Conservation (phyloP, 2,329 filamentous ascomycete genomes). For the Tolypocladium cylindrosporum region DNA sequence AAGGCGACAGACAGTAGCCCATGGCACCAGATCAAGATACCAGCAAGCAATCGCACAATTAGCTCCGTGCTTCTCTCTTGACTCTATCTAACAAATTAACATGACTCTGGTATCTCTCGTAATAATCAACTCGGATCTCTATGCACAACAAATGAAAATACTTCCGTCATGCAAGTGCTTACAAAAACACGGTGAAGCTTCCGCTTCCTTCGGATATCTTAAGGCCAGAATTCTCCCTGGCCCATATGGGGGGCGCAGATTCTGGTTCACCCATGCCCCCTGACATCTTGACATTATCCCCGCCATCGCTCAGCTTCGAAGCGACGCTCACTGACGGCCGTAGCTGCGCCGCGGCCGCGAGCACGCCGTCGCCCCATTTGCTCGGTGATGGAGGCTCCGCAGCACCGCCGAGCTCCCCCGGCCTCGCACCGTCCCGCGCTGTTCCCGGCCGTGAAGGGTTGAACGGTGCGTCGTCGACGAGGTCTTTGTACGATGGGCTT, state of each 20-base stretch:
- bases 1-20: too few relatives aligned
- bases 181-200: constrained; percentile 17
- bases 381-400: constrained; percentile 5
- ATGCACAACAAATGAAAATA: neutral
- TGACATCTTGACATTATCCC: constrained; percentile 5
- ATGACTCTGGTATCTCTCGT: neutral
- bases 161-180: neutral
- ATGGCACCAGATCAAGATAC: too few relatives aligned
- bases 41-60: neutral
- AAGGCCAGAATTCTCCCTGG: constrained; percentile 9
- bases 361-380: constrained; percentile 4
- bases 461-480: constrained; percentile 23
- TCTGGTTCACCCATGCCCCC: constrained; percentile 3
- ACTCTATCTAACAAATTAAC: neutral
- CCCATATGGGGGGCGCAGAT: constrained; percentile 1
- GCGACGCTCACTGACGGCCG: constrained; percentile 2
- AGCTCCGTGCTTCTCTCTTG: neutral
- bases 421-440: constrained; percentile 8
- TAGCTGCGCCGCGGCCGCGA: constrained; percentile 3
- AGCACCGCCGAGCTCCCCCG: constrained; percentile 3
- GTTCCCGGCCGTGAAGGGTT: constrained; percentile 25
- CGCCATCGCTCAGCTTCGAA: constrained; percentile 3
- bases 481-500: constrained; percentile 21
- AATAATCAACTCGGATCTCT: neutral
- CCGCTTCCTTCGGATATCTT: constrained; percentile 13